phyloP scores from a whole-genome alignment of 768 basidiomycete genomes.

The Lactarius quietus region DNA sequence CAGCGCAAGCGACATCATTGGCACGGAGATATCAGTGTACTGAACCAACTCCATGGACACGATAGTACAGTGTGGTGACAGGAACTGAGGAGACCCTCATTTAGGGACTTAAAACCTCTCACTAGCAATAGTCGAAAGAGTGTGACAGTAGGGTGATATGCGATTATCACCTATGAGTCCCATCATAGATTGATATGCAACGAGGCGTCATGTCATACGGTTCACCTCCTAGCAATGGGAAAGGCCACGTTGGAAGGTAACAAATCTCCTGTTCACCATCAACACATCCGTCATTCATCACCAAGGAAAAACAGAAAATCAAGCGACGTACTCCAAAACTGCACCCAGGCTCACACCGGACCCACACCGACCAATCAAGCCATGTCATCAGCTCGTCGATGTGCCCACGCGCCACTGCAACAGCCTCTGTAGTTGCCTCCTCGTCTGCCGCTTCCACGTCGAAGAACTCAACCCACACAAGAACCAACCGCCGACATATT shows the following conservation, averaged over 20 bases:
- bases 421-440: background rate
- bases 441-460: slow-evolving; percentile 20
- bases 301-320: no score
- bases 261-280: slow-evolving; percentile 26
- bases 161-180: no score
- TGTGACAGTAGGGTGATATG: no score
- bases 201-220: slow-evolving; percentile 17
- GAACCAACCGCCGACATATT: slow-evolving; percentile 25
- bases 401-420: slow-evolving; percentile 5
- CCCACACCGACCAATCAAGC: slow-evolving; percentile 28
- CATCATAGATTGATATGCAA: no score
- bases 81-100: no score
- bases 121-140: no score
- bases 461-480: slow-evolving; percentile 25
- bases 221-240: slow-evolving; percentile 2
- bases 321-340: slow-evolving; percentile 24
- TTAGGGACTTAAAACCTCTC: no score
- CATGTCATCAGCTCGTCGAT: slow-evolving; percentile 23
- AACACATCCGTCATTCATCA: no score
- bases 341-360: slow-evolving; percentile 23
- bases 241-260: slow-evolving; percentile 27
- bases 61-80: no score
- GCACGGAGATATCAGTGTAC: no score
- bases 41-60: no score
- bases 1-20: no score